These are phyloP conservation scores for Typha latifolia DNA, from an alignment of 176 grass and related monocot genomes.

Conservation along the genomic window DNA sequence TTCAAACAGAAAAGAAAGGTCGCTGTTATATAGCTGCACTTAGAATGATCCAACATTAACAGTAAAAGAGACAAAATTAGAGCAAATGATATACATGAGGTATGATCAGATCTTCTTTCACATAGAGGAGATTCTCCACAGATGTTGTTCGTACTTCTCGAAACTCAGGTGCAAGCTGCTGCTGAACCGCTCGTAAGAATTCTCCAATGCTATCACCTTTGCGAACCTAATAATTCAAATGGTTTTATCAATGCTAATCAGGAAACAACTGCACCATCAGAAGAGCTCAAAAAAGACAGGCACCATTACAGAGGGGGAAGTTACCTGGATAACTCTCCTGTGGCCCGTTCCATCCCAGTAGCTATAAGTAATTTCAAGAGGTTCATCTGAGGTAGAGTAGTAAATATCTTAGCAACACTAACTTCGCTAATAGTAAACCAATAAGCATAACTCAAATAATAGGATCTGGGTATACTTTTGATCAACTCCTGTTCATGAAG, in stretches of 20 bases:
- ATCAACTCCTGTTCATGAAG: slow-evolving; percentile 79
- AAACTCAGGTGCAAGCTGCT: slow-evolving; percentile 95
- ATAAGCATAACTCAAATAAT: background rate
- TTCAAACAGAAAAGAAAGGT: slow-evolving; percentile 13
- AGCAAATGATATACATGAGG: slow-evolving; percentile 57
- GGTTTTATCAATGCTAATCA: slow-evolving; percentile 20
- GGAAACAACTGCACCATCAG: background rate
- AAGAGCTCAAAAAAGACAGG: background rate
- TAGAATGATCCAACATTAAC: background rate
- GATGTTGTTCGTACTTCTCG: slow-evolving; percentile 95
- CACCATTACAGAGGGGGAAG: background rate
- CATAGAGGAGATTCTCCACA: slow-evolving; percentile 93
- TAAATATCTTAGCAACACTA: slow-evolving; percentile 6
- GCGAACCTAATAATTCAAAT: slow-evolving; percentile 37
- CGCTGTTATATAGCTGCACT: background rate
- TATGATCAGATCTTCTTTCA: slow-evolving; percentile 99
- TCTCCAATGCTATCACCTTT: slow-evolving; percentile 95
- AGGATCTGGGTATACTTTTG: slow-evolving; percentile 60
- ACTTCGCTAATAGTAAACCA: background rate
- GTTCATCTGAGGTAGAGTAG: slow-evolving; percentile 54
- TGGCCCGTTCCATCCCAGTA: slow-evolving; percentile 99
- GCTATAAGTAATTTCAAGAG: slow-evolving; percentile 92
- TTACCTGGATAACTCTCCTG: slow-evolving; percentile 76
- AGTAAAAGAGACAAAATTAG: background rate
- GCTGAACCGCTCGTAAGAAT: slow-evolving; percentile 87